Evolutionary conservation across 208 protist genomes (phyloP), one percentile per base, ranked within the genome.

Genomic region (Trypanosoma melophagium): DNA sequence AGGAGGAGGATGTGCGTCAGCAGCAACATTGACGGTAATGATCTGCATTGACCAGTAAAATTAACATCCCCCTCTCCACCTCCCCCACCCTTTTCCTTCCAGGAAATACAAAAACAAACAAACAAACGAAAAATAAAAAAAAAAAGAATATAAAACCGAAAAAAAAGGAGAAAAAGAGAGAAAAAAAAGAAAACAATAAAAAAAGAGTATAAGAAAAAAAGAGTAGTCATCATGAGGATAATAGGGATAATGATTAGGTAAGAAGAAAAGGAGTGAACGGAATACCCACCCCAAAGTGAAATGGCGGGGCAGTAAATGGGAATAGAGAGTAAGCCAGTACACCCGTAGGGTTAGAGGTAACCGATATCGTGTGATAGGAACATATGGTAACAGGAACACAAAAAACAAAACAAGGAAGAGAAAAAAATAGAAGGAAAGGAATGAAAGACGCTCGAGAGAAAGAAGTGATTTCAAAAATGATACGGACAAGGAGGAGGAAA

Each of bases 1-100:
- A 54, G 14, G 69, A 74, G 7, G 60, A 66, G 21, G 60, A 66
- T 13, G 60, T 44, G 12, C 12, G 12, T 44, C 7, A 14, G 12
- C 12, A 44, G 7, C 7, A 14, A 44, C 12, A 44, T 44, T 14
- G 7, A 44, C 12, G 12, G 7, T 44, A 44, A 44, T 44, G 12
- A 14, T 44, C 12, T 14, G 7, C 7, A 14, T 44, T 44, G 40
- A 14, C 12, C 8, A 44, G 40, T 44, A 7, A 14, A 14, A 44
- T 44, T 44, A 12, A 44, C 40, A 12, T 44, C 40, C 12, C 40
- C 12, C 40, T 44, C 40, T 44, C 7, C 12, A 44, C 40, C 12
- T 14, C 7, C 40, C 40, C 12, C 8, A 44, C 12, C 40, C 40
- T 44, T 7, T 44, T 44, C 12, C 12, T 44, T 44, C 12, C 12